Conservation (phyloP, 306 rosid genomes). For the Acmispon strigosus region DNA sequence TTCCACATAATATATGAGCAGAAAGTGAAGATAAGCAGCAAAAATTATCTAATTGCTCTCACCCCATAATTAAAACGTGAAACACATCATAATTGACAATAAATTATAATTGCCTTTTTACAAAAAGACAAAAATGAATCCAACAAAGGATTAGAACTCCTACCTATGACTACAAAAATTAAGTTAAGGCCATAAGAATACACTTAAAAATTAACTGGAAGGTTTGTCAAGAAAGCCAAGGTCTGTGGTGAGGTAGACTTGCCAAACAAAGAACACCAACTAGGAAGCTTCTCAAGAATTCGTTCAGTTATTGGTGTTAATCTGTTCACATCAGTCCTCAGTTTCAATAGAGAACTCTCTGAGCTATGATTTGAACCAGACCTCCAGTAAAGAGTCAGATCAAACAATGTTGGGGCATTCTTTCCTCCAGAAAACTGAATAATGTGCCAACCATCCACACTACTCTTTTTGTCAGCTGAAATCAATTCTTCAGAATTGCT, state of each 20-base stretch:
- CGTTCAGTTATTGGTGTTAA: slow-evolving; percentile 49
- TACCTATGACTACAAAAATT: slow-evolving; percentile 1
- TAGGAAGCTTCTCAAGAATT: slow-evolving; percentile 67
- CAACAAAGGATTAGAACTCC: background rate
- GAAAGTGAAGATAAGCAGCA: no score
- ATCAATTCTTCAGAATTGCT: slow-evolving; percentile 53
- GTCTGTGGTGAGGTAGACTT: slow-evolving; percentile 81
- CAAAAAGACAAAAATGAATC: background rate
- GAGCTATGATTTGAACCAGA: slow-evolving; percentile 27
- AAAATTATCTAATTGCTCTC: no score
- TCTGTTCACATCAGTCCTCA: slow-evolving; percentile 67
- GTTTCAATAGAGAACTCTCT: slow-evolving; percentile 52
- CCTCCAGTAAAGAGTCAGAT: slow-evolving; percentile 55
- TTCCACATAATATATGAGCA: no score
- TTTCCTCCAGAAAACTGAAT: slow-evolving; percentile 85
- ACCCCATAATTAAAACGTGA: no score
- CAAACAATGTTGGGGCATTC: slow-evolving; percentile 54
- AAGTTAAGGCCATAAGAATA: background rate
- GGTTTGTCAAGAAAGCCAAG: slow-evolving; percentile 63
- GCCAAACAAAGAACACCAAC: slow-evolving; percentile 89
- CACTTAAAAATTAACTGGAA: slow-evolving; percentile 50
- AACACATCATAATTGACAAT: no score
- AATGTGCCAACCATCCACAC: slow-evolving; percentile 65
- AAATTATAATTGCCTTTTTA: background rate
- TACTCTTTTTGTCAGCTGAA: slow-evolving; percentile 39